phyloP scores from a whole-genome alignment of 176 grass and related monocot species.

The Hsuehochloa calcarea region DNA sequence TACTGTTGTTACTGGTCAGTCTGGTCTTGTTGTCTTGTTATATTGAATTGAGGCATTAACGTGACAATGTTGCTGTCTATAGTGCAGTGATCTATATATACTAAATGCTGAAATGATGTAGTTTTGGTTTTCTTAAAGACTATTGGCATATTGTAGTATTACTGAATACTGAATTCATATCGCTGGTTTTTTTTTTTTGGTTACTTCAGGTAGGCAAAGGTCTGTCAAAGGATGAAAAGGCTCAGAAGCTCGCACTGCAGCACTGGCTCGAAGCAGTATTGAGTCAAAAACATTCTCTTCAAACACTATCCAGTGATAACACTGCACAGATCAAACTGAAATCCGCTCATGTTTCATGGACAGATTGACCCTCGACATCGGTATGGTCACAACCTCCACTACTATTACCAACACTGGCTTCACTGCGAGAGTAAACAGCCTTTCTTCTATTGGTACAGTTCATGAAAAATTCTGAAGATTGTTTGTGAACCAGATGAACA shows the following conservation, averaged over 20 bases:
- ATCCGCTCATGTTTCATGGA: background rate
- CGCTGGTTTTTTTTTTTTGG: background rate
- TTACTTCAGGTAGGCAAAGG: constrained; percentile 88
- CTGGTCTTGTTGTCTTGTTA: background rate
- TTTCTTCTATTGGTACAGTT: constrained; percentile 91
- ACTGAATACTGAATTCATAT: constrained; percentile 16
- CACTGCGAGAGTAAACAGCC: constrained; percentile 77
- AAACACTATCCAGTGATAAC: background rate
- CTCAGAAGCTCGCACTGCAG: constrained; percentile 78
- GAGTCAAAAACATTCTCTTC: background rate
- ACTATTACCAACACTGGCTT: constrained; percentile 81
- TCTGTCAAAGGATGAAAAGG: constrained; percentile 80
- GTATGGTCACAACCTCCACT: constrained; percentile 74
- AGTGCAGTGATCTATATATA: background rate
- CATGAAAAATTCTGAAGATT: constrained; percentile 9
- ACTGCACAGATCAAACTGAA: background rate
- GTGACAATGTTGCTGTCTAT: background rate
- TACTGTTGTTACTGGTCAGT: constrained; percentile 9
- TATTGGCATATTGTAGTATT: background rate
- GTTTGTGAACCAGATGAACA: constrained; percentile 27
- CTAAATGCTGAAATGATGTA: constrained; percentile 13
- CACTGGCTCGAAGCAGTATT: constrained; percentile 84
- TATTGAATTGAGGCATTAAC: background rate
- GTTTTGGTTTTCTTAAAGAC: background rate
- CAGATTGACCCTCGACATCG: constrained; percentile 88